phyloP scores from a whole-genome alignment of 2,329 filamentous ascomycete genomes.

The Pseudogymnoascus sp. region DNA sequence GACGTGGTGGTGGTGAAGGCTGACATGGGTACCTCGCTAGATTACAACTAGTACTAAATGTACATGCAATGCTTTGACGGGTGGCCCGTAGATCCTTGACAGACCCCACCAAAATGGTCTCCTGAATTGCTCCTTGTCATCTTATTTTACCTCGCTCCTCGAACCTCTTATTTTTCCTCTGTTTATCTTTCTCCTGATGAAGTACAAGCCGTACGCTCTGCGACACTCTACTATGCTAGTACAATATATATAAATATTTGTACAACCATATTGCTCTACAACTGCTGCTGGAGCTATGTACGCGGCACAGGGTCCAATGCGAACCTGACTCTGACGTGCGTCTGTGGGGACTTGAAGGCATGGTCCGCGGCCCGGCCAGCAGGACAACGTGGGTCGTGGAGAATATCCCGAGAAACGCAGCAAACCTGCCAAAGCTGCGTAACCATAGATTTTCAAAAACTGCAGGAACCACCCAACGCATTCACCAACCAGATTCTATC shows the following conservation, averaged over 20 bases:
- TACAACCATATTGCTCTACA: not conserved
- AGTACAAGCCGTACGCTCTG: not conserved
- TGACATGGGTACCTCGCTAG: not conserved
- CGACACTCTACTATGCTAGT: not conserved
- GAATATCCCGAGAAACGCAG: not conserved
- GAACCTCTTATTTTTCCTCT: not conserved
- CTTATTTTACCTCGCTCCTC: not conserved
- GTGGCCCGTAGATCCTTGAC: not conserved
- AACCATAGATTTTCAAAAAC: not conserved
- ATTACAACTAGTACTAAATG: too few species aligned
- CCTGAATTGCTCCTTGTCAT: conserved; percentile 7
- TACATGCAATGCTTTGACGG: not conserved
- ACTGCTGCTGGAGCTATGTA: not conserved
- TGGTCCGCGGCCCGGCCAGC: conserved; percentile 6
- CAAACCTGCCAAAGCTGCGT: not conserved
- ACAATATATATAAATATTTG: not conserved
- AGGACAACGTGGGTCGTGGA: conserved; percentile 1
- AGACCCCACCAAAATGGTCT: conserved; percentile 5
- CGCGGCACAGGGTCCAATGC: not conserved
- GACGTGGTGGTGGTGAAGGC: not conserved
- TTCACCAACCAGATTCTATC: not conserved
- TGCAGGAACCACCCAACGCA: not conserved
- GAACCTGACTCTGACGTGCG: not conserved
- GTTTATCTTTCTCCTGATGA: not conserved
- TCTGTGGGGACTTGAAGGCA: not conserved